phyloP scores from a whole-genome alignment of 2,329 filamentous ascomycete species.

The Aspergillus sp. region DNA sequence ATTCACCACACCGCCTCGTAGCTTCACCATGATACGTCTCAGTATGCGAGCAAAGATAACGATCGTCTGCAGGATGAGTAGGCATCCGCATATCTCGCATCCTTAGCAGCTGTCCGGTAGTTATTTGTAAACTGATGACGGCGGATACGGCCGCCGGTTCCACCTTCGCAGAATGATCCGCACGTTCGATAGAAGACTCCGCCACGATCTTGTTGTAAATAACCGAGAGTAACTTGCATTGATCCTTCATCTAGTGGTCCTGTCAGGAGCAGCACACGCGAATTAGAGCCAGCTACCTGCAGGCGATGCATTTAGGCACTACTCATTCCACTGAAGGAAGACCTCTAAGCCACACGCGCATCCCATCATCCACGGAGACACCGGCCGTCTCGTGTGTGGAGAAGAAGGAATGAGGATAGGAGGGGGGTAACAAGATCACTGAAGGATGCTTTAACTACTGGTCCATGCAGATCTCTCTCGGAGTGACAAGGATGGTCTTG shows the following conservation, averaged over 20 bases:
- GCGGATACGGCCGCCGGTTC: neutral
- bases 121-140: neutral
- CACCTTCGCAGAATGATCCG: neutral
- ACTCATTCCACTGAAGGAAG: neutral
- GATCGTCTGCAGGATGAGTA: neutral
- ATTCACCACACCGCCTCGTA: constrained; percentile 3
- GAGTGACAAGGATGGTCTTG: neutral
- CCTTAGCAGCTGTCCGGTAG: constrained; percentile 1
- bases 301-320: neutral
- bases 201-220: neutral
- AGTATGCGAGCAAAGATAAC: neutral
- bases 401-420: neutral
- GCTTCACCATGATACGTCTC: neutral
- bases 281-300: too few species aligned
- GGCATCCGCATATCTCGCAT: constrained; percentile 3
- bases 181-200: neutral
- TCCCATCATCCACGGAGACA: neutral
- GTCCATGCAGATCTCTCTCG: constrained; percentile 5
- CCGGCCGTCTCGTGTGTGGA: neutral
- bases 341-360: neutral
- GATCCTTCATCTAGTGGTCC: too few species aligned
- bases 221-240: too few species aligned
- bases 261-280: too few species aligned
- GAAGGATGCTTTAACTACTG: constrained; percentile 6
- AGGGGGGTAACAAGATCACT: neutral